Conservation (phyloP, 2,329 filamentous ascomycete genomes). For the Blastomyces gilchristii region DNA sequence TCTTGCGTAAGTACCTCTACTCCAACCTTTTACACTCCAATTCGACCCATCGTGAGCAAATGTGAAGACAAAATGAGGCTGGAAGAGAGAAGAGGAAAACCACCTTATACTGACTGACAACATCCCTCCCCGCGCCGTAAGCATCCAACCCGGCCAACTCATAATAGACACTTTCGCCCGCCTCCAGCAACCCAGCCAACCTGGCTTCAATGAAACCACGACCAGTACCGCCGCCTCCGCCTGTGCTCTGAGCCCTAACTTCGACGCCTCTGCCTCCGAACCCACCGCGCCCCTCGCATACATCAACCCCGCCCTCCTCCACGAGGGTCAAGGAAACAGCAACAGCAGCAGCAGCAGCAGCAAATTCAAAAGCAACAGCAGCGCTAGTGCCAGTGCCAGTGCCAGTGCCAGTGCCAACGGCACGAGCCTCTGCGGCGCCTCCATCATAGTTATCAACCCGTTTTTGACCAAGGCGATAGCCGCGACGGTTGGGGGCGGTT, state of each 20-base stretch:
- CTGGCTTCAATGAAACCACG: background rate
- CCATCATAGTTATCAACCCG: conserved; percentile 12
- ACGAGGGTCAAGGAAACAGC: background rate
- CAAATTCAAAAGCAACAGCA: no score
- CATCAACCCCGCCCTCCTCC: background rate
- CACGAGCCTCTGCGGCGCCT: conserved; percentile 8
- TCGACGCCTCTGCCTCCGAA: background rate
- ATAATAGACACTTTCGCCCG: background rate
- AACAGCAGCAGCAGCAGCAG: conserved; percentile 3
- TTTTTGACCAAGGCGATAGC: conserved; percentile 8
- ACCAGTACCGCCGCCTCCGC: background rate
- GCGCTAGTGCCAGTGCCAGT: no score
- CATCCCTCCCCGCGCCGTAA: background rate
- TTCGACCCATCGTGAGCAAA: background rate
- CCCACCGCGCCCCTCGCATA: background rate
- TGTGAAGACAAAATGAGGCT: background rate
- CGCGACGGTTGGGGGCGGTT: conserved; percentile 12
- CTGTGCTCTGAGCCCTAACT: background rate
- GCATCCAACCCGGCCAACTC: background rate
- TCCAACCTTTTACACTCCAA: background rate
- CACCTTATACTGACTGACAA: background rate
- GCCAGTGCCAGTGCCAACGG: conserved; percentile 1
- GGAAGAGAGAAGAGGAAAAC: background rate
- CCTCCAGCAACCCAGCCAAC: background rate
- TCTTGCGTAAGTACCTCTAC: background rate